Conservation (phyloP, 371 early-diverging fungal species). For the Capillidium rhysosporum region DNA sequence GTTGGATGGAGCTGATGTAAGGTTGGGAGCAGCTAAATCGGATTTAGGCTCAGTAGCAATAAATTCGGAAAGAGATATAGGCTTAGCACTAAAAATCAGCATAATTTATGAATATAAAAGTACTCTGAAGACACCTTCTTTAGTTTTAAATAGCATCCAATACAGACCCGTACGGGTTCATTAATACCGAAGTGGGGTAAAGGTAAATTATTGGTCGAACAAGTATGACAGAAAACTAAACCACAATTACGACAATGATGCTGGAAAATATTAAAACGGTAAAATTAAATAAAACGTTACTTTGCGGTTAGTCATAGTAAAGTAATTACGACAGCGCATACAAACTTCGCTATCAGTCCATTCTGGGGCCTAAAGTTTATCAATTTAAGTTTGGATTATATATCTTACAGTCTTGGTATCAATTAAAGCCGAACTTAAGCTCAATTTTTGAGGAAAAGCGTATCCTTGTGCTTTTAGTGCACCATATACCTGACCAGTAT, state of each 20-base stretch:
- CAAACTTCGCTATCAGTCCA: constrained; percentile 89
- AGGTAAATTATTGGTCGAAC: constrained; percentile 64
- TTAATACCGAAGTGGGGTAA: constrained; percentile 72
- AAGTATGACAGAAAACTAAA: constrained; percentile 70
- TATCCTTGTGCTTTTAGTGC: constrained; percentile 38
- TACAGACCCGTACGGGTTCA: constrained; percentile 81
- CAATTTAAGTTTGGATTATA: neutral
- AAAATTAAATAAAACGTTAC: constrained; percentile 9
- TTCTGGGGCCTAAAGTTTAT: constrained; percentile 54
- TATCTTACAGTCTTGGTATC: constrained; percentile 43
- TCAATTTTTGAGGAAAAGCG: constrained; percentile 31
- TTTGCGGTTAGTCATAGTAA: constrained; percentile 84
- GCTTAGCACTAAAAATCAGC: neutral
- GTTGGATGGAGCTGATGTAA: constrained; percentile 4
- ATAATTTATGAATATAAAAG: neutral
- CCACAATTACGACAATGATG: constrained; percentile 96
- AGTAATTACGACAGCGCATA: constrained; percentile 71
- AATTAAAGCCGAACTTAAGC: constrained; percentile 28
- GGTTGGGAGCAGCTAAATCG: neutral
- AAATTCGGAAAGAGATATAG: constrained; percentile 4
- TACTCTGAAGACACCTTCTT: constrained; percentile 1
- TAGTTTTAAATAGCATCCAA: constrained; percentile 51
- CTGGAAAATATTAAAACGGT: constrained; percentile 9
- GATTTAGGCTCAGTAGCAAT: neutral
- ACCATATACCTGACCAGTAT: constrained; percentile 51